Evolutionary conservation across 2,329 filamentous ascomycete genomes (phyloP), one percentile per base, ranked within the genome.

Genomic region (Colletotrichum neosansevieriae): DNA sequence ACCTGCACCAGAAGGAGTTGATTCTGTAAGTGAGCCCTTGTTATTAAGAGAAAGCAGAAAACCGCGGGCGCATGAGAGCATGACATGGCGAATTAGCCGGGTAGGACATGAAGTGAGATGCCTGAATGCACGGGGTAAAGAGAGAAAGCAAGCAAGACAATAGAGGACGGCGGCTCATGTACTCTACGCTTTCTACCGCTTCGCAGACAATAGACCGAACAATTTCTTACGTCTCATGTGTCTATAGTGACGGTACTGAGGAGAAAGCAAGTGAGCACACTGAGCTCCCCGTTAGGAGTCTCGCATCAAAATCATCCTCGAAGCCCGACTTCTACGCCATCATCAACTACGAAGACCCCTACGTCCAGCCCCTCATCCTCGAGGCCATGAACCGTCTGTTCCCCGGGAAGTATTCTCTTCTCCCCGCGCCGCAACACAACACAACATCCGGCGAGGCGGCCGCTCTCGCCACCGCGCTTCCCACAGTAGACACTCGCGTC

Each of bases 331-430:
- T 78, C 71, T 90, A 93, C 79, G 93, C 92, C 58, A 79, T 95
- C 58, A 83, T 98, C 74, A 86, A 94, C 75, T 98, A 97, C 79
- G 93, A 94, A 74, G 94, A 98, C 76, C 77, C 85, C 50, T 99
- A 98, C 76, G 93, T 98, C 9, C 93, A 98, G 75, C 93, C 93
- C 1, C 86, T 98, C 44, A 91, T 98, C 68, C 79, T 94, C 53
- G 82, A 87, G 19, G 92, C 94, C n/a, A 82, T 98, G 21, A 76
- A 88, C 57, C 82, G 86, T 4, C 81, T 88, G 24, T 83, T 96
- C 6, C 87, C 91, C 0, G 71, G 81, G 17, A 79, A 79, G 3
- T 86, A 60, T 54, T 38, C 49, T 32, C 77, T 91, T 56, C 85
- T 93, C 59, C 84, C 72, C 77, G 83, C 84, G 92, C 60, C 84